Base-by-base conservation (phyloP, 2,329 filamentous ascomycete genomes). In the Alternaria ethzedia region DNA sequence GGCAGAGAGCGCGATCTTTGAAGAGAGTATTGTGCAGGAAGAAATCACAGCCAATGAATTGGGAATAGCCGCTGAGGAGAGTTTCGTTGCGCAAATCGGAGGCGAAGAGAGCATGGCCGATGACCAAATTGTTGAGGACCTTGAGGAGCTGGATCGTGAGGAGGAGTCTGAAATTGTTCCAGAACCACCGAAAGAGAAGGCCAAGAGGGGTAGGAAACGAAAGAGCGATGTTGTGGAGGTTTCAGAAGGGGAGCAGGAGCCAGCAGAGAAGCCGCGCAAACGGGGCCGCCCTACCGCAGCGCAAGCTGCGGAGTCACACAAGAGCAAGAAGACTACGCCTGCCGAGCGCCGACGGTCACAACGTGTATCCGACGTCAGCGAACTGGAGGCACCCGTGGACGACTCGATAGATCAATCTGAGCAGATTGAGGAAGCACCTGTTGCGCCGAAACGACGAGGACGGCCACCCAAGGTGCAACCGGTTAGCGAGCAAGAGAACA, bases 11-110 rank as follows among this genome's bases (percentile, higher is more conserved):
- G 65, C 68, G 10, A 66, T 72, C 10, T 62, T 75, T 17, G 77
- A 79, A 21, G 77, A 80, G 50, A 78, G 70, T 36, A 56, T 78
- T 20, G 63, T 75, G 26, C 77, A 80, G 46, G 74, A 76, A 30
- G 73, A 79, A 44, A 75, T 74, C 3, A 68, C 58, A 3, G 65
- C 68, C 9, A 70, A 71, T 21, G 75, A 77, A 15, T 75, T 72
- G 2, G 67, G 58, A 1, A 50, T 70, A 25, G 25, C 70, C 45
- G 66, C 52, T 6, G 76, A 77, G 32, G 72, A 79, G 54, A 78
- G 73, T 51, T 75, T 75, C 9, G 55, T 72, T 15, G 74, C 65
- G 15, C 71, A 70, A 7, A 65, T 78, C 30, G 78, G 68, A 11
- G 71, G 78, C 11, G 78, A 78, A 21, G 36, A 41, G 36, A 68